Conservation (phyloP, 768 basidiomycete genomes). For the Xerocomellus chrysenteron region DNA sequence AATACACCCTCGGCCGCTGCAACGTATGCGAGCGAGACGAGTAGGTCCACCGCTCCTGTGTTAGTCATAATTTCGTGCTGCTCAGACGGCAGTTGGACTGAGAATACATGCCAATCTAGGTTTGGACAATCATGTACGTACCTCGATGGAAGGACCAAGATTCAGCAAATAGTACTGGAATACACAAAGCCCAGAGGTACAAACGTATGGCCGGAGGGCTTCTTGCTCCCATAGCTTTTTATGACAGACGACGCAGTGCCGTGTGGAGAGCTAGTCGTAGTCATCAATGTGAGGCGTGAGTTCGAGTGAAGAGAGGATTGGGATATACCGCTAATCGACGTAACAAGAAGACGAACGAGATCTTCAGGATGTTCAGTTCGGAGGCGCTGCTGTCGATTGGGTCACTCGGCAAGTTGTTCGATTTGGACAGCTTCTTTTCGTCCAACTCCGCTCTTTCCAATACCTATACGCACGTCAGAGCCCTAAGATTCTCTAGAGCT, state of each 20-base stretch:
- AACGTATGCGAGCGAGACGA: constrained; percentile 60
- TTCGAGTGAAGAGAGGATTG: not conserved
- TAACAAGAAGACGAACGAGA: constrained; percentile 63
- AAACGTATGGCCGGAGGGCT: constrained; percentile 73
- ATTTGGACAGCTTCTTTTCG: constrained; percentile 39
- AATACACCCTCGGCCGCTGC: constrained; percentile 53
- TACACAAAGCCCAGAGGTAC: constrained; percentile 59
- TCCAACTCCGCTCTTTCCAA: constrained; percentile 40
- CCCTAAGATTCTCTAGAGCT: not conserved
- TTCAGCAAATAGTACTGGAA: constrained; percentile 70
- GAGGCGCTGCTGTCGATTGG: constrained; percentile 40
- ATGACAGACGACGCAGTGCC: constrained; percentile 77
- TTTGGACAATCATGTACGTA: constrained; percentile 22
- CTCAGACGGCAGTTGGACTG: not conserved
- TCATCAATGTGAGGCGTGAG: not conserved
- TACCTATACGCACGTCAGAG: constrained; percentile 4
- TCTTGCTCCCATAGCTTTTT: constrained; percentile 52
- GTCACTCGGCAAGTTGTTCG: constrained; percentile 53
- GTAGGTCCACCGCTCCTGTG: constrained; percentile 61
- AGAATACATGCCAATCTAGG: not conserved
- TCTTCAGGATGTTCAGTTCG: constrained; percentile 57
- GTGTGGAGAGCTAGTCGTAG: constrained; percentile 52
- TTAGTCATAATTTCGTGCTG: constrained; percentile 73
- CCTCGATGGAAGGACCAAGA: constrained; percentile 67
- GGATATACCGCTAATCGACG: constrained; percentile 57